Conservation (phyloP, 1,284 basidiomycete genomes). For the Leccinum fallax region DNA sequence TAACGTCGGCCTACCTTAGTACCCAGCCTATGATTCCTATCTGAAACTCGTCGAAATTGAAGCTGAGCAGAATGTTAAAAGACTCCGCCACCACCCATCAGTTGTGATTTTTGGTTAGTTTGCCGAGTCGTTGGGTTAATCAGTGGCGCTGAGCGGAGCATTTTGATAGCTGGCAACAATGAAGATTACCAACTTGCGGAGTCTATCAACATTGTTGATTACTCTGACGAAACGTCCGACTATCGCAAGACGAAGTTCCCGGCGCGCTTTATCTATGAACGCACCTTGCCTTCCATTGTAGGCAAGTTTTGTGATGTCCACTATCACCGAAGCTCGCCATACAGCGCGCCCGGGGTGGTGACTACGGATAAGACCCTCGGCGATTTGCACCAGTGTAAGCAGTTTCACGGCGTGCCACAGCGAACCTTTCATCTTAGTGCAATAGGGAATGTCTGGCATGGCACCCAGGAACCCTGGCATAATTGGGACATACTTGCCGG, state of each 20-base stretch:
- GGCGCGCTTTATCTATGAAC: slow-evolving; percentile 86
- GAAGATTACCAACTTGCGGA: slow-evolving; percentile 90
- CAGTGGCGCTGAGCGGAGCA: background rate
- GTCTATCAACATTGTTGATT: slow-evolving; percentile 75
- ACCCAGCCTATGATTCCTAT: slow-evolving; percentile 78
- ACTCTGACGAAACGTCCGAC: slow-evolving; percentile 78
- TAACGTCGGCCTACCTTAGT: slow-evolving; percentile 40
- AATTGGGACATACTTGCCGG: slow-evolving; percentile 87
- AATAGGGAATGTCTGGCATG: slow-evolving; percentile 90
- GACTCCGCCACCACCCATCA: slow-evolving; percentile 76
- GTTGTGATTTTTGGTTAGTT: slow-evolving; percentile 78
- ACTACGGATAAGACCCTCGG: slow-evolving; percentile 79
- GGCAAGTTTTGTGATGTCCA: slow-evolving; percentile 62
- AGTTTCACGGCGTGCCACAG: background rate
- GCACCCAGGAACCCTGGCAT: slow-evolving; percentile 84
- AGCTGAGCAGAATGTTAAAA: slow-evolving; percentile 72
- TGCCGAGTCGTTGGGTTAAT: background rate
- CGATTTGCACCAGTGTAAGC: slow-evolving; percentile 83
- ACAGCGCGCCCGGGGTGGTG: slow-evolving; percentile 76
- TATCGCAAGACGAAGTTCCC: slow-evolving; percentile 85
- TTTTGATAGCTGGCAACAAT: slow-evolving; percentile 77
- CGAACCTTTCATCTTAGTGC: slow-evolving; percentile 1
- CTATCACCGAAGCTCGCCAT: slow-evolving; percentile 86
- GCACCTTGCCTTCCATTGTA: slow-evolving; percentile 75
- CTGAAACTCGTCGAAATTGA: slow-evolving; percentile 66